A percentile compares a stretch with the other conserved stretches of the same genome.
Conservation (phyloP, 2,329 filamentous ascomycete genomes). For the Aspergillus neoniger region DNA sequence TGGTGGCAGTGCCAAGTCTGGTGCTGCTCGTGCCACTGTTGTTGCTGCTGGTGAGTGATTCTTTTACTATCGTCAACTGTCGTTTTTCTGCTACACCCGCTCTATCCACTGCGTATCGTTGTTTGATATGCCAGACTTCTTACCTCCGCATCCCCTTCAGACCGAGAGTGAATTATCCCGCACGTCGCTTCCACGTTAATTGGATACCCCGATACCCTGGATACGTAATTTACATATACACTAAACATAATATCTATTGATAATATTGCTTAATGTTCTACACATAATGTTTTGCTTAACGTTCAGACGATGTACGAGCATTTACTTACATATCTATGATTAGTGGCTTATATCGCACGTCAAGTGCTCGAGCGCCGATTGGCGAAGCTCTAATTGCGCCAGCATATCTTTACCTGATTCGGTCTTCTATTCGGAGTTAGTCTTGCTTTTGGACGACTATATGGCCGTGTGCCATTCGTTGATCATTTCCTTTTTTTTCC, state of each 20-base stretch:
- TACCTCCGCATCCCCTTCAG: background rate
- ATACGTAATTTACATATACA: background rate
- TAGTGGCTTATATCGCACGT: background rate
- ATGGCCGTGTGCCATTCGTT: too few relatives aligned
- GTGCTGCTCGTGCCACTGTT: constrained; percentile 37
- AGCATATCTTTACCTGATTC: background rate
- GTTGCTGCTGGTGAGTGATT: constrained; percentile 44
- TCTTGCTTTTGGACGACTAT: too few relatives aligned
- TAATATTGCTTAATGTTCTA: background rate
- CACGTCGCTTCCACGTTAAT: background rate
- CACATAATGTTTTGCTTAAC: background rate
- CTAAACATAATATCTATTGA: background rate
- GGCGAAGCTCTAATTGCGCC: background rate
- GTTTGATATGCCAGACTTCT: constrained; percentile 2
- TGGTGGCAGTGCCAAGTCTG: constrained; percentile 42
- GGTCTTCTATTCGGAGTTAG: background rate
- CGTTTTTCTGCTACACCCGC: too few relatives aligned
- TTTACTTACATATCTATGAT: background rate
- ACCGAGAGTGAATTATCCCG: background rate
- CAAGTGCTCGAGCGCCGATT: background rate
- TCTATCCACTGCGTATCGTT: too few relatives aligned
- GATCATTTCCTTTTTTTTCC: too few relatives aligned
- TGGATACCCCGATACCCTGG: background rate
- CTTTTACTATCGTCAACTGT: background rate
- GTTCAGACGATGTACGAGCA: background rate